Evolutionary conservation across 495 filamentous ascomycete species (phyloP), one percentile per base, ranked within the genome.

Genomic region (Letharia columbiana): DNA sequence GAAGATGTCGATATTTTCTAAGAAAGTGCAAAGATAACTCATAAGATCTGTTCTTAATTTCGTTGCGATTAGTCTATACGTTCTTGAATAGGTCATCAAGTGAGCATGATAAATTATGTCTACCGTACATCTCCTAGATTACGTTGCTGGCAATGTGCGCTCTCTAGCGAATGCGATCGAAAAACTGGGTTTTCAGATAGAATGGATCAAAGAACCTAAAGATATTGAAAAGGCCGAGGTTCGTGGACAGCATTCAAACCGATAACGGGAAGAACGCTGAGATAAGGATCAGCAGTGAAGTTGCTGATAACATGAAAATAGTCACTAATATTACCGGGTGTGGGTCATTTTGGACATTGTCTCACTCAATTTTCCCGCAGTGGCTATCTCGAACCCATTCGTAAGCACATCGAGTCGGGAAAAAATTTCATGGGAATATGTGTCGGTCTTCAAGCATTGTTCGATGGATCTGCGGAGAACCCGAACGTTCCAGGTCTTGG

Each of bases 401-500:
- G 81, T 69, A 77, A 84, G 64, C 91, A 96, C 77, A 90, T 98
- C 69, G 81, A 86, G 47, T 83, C 88, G 15, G 92, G 91, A 11
- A 97, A 96, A 74, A 92, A 91, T 4, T 98, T 98, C 74, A 92
- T 98, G 89, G 94, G 91, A 7, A 96, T 98, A 62, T 98, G 94
- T 73, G 94, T 98, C 64, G 94, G 94, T 0, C 75, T 97, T 10
- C 94, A 98, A 73, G 92, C 90, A 2, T 77, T 98, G 6, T 98
- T 97, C 70, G 82, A 88, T 64, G 86, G 88, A 13, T 97, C 93
- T 3, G 83, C 86, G 44, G 94, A 98, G 73, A 84, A 89, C 64
- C 77, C 86, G 20, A 74, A 81, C 23, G 84, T 88, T 23, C 75
- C 84, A 3, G 94, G 94, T 1, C 78, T 98, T 41, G 87, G 87